phyloP scores from a whole-genome alignment of 1,284 basidiomycete genomes.

The Abortiporus biennis region DNA sequence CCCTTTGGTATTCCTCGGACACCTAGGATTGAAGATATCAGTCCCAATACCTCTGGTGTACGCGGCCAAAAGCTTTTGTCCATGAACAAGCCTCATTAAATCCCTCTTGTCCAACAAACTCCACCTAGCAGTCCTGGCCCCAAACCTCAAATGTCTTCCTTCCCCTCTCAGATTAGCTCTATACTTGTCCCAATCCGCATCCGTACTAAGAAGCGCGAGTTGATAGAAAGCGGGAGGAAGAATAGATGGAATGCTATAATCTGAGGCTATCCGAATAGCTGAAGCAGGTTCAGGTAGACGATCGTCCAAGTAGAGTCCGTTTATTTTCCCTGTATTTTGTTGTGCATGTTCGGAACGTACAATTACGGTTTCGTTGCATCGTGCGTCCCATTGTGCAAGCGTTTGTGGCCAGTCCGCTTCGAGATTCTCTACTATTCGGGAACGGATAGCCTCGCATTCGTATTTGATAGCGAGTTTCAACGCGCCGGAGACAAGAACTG shows the following conservation, averaged over 20 bases:
- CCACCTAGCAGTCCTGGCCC: constrained; percentile 26
- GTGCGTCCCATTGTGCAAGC: constrained; percentile 27
- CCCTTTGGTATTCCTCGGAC: constrained; percentile 21
- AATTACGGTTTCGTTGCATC: constrained; percentile 23
- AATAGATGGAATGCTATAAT: constrained; percentile 25
- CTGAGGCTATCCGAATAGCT: constrained; percentile 26
- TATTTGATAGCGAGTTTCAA: constrained; percentile 28
- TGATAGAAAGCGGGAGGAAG: constrained; percentile 30
- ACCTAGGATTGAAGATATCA: constrained; percentile 24
- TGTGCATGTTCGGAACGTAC: constrained; percentile 25
- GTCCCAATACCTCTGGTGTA: constrained; percentile 25
- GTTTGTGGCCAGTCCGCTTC: constrained; percentile 30
- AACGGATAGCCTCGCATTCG: constrained; percentile 24
- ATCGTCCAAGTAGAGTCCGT: constrained; percentile 27
- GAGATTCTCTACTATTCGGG: constrained; percentile 25
- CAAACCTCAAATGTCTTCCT: constrained; percentile 25
- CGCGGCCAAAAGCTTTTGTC: constrained; percentile 25
- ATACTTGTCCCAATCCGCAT: constrained; percentile 27
- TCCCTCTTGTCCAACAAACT: constrained; percentile 24
- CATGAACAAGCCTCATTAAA: constrained; percentile 26
- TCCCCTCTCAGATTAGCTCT: constrained; percentile 17
- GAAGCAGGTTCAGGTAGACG: constrained; percentile 28
- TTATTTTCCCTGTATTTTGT: constrained; percentile 23
- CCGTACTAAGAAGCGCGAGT: constrained; percentile 24
- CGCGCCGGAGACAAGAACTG: constrained; percentile 24